Base-by-base conservation (phyloP, 805 yeast species). In the Pichia phayaonensis region DNA sequence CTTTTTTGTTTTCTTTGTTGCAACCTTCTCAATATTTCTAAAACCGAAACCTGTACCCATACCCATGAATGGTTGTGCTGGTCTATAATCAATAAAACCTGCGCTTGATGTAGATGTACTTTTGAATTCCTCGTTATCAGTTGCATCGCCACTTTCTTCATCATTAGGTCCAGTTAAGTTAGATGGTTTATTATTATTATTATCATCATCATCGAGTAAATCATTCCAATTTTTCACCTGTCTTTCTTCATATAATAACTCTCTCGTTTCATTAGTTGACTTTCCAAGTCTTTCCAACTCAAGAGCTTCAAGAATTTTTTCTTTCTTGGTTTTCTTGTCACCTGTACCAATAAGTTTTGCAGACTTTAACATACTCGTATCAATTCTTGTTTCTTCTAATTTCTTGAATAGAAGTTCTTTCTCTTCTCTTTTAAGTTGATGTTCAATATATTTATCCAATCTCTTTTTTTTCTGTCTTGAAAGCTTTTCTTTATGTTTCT, bases 371-470 rank as follows among this genome's bases (percentile, higher is more conserved):
- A 80, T 58, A 0, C 83, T 69, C 0, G 96, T 80, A 61, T 90
- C 96, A 44, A 92, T 75, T 50, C 76, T 74, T 1, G 87, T 79
- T 26, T 74, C 76, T 46, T 83, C 76, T 41, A 92, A 72, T 64
- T 89, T 90, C 56, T 84, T 81, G 42, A 92, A 70, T 48, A 92
- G 71, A 3, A 77, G 76, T 58, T 86, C 86, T 66, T 86, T 86
- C 68, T 92, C 98, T 64, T 92, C 96, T 62, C 95, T 73, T 60
- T 84, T 85, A 58, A 90, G 62, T 64, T 90, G 97, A 68, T 87
- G 95, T 52, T 90, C 95, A 39, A 92, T 89, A 66, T 89, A 92
- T 66, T 92, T 92, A 54, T 92, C 97, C 42, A 92, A 69, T 51
- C 98, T 71, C 70, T 86, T 77, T 73, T 74, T 78, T 71, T 92